Evolutionary conservation across 139 green algal species (phyloP), one percentile per base, ranked within the genome.

Genomic region (Micromonas commoda): DNA sequence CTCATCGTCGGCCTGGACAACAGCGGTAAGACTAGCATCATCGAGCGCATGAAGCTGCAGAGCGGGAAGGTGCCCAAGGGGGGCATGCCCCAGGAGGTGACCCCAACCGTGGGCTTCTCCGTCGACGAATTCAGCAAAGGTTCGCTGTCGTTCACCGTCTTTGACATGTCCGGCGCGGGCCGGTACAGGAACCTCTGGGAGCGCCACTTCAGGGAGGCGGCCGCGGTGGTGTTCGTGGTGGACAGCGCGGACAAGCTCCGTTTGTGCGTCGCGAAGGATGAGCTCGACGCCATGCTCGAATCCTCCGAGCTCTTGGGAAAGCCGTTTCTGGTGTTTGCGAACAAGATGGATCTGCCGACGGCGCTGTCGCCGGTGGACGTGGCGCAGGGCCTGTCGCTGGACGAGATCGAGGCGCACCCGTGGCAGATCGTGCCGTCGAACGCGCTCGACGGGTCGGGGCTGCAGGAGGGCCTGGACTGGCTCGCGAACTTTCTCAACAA

Each of bases 141-240:
- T 85, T 89, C 54, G 37, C 5, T 73, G 16, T 19, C 80, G 0
- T 91, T 95, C 77, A 95, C 84, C 32, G 87, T 89, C n/a, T 93
- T 95, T 81, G 90, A 95, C 80, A 95, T 95, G 90, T 89, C 87
- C 33, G 90, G 90, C 13, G 90, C 90, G 19, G 86, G 89, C 9
- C 77, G 86, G 6, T 95, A 95, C 68, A 85, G 90, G 35, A 86
- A 73, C 33, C 79, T 95, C 24, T 95, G 90, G 90, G 89, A 92
- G 81, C 80, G 91, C 77, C 91, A 95, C 78, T 95, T 91, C 82
- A 63, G 77, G 39, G 88, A 93, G 24, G 84, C 88, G 3, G 79
- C 93, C 67, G 86, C 84, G 0, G 76, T 93, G 45, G 86, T 95
- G 2, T 95, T 92, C 77, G 91, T 95, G 21, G 71, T 95, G 1